Base-by-base conservation (phyloP, 2,329 filamentous ascomycete species). In the Cladosporium austrohemisphaericum region DNA sequence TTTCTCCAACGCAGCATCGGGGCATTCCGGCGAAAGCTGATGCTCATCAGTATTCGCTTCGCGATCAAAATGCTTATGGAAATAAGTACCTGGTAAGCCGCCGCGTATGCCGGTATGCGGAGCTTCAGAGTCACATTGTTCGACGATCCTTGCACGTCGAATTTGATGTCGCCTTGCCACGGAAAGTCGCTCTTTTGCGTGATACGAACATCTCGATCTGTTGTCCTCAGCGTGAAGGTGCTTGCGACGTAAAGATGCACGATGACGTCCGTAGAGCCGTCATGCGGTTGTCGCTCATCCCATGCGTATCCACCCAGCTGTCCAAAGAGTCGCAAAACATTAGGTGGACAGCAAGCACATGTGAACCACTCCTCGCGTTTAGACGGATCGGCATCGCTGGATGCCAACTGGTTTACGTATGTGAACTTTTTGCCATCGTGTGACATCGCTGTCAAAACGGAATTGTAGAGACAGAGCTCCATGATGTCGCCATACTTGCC, bases 381-480 rank as follows among this genome's bases (percentile, higher is more conserved):
- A 16, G 73, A 80, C 14, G 69, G 68, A 49, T 80, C 70, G 1
- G 61, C 60, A 6, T 76, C 72, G 7, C 73, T 78, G 26, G 77
- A 80, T 0, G 75, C 76, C 0, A 84, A 68, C 51, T 82, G 80
- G 55, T 84, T 84, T 45, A 76, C 75, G 52, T 84, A 84, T 0
- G 78, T 81, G 61, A 84, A 84, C 1, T 68, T 69, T 25, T 70
- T 77, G 2, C 81, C 80, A 53, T 79, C 72, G 7, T 75, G 61
- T 20, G 73, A 76, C 73, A 82, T 79, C 1, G 75, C 75, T 0
- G 76, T 80, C 63, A 83, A 70, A 11, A 83, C 72, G 14, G 75
- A 74, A 59, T 84, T 84, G 62, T 81, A 83, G 0, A 84, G 70
- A 50, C 74, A 78, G 2, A 82, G 62, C 58, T 84, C 81, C 73